Percentiles rank a stretch among this genome's conserved stretches.
Evolutionary conservation across 495 filamentous ascomycete genomes (phyloP).

Genomic region (Sordaria brevicollis): DNA sequence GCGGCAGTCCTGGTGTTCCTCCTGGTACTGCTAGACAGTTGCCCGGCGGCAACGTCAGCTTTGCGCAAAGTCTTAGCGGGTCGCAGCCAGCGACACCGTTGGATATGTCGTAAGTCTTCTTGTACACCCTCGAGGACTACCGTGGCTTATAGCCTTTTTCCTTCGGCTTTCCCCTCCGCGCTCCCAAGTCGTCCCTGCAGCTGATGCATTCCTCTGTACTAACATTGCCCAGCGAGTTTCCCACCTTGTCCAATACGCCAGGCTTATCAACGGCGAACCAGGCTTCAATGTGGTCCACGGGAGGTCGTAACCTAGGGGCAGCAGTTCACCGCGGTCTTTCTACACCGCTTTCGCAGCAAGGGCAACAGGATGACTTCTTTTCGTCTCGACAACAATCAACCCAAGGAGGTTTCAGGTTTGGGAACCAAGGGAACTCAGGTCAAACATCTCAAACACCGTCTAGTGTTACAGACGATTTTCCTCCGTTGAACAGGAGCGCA

Average conservation of each 20-base stretch:
- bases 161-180: background rate
- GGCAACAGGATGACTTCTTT: constrained; percentile 50
- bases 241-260: constrained; percentile 60
- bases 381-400: constrained; percentile 44
- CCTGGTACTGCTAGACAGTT: constrained; percentile 38
- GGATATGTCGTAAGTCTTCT: constrained; percentile 66
- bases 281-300: constrained; percentile 52
- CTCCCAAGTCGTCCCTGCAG: background rate
- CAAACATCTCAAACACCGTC: constrained; percentile 57
- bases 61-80: constrained; percentile 71
- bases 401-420: constrained; percentile 51
- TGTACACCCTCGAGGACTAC: background rate
- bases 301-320: constrained; percentile 35
- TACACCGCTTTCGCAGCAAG: constrained; percentile 40
- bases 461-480: constrained; percentile 71
- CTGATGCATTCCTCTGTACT: background rate
- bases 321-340: constrained; percentile 58
- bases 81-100: constrained; percentile 66
- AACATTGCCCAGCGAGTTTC: constrained; percentile 57
- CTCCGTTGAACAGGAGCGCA: constrained; percentile 62
- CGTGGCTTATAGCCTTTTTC: background rate
- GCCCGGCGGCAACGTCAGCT: constrained; percentile 58
- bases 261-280: constrained; percentile 44
- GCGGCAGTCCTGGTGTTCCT: constrained; percentile 48
- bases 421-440: constrained; percentile 39